phyloP scores from a whole-genome alignment of 768 basidiomycete genomes.

The Pulveroboletus sp. region DNA sequence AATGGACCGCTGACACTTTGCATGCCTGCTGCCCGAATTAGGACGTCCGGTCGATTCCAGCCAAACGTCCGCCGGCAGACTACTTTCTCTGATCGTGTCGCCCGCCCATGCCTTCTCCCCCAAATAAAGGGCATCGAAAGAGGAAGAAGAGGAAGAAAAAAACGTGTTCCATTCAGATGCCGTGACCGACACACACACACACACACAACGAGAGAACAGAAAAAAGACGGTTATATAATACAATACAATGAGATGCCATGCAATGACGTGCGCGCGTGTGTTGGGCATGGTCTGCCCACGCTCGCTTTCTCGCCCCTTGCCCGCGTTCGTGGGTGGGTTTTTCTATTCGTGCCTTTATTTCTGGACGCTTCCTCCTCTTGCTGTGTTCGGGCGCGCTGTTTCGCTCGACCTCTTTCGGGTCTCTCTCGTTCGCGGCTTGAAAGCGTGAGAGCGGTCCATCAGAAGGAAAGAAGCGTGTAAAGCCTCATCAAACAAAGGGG shows the following conservation, averaged over 20 bases:
- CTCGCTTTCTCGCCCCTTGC: no score
- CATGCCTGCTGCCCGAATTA: slow-evolving; percentile 23
- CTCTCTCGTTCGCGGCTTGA: slow-evolving; percentile 8
- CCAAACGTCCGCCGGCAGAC: slow-evolving; percentile 81
- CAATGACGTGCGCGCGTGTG: no score
- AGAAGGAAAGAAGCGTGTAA: slow-evolving; percentile 7
- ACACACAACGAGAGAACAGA: no score
- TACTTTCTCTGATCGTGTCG: slow-evolving; percentile 61
- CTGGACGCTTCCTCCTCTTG: slow-evolving; percentile 1
- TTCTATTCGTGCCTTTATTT: slow-evolving; percentile 17
- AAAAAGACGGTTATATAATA: no score
- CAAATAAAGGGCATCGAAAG: slow-evolving; percentile 9
- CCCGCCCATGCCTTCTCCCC: slow-evolving; percentile 7
- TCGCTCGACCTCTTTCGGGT: slow-evolving; percentile 2
- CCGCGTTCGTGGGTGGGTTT: no score
- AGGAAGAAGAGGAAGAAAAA: no score
- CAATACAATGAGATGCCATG: no score
- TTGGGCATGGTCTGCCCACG: no score
- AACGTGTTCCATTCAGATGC: no score
- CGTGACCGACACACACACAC: no score
- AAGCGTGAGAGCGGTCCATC: slow-evolving; percentile 24
- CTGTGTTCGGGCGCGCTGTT: slow-evolving; percentile 20
- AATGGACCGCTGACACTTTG: slow-evolving; percentile 1
- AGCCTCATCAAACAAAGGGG: slow-evolving; percentile 4
- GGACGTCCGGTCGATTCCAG: slow-evolving; percentile 79